phyloP scores from a whole-genome alignment of 2,329 filamentous ascomycete species.

The Fusarium falciforme region DNA sequence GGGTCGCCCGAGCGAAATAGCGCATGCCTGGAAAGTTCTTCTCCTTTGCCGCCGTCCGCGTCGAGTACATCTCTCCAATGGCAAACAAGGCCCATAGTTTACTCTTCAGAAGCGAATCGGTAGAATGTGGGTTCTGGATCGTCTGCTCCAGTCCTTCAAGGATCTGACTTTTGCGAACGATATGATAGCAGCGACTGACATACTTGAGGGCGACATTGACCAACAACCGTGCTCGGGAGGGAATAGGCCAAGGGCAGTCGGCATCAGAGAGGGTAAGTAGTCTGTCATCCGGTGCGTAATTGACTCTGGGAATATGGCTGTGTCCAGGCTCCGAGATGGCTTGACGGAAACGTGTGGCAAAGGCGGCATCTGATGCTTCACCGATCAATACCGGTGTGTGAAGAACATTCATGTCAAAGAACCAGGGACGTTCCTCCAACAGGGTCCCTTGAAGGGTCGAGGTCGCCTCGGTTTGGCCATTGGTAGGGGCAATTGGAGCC shows the following conservation, averaged over 20 bases:
- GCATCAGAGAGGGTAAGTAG: constrained; percentile 44
- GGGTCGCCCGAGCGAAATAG: constrained; percentile 56
- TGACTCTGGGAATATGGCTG: constrained; percentile 49
- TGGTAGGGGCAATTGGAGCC: constrained; percentile 2
- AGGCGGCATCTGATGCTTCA: constrained; percentile 52
- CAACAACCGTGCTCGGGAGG: constrained; percentile 44
- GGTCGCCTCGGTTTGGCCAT: constrained; percentile 12
- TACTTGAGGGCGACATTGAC: constrained; percentile 55
- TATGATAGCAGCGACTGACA: constrained; percentile 55
- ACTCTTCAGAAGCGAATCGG: constrained; percentile 49
- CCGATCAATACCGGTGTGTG: constrained; percentile 50
- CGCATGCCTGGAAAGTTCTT: constrained; percentile 55
- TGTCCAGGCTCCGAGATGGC: constrained; percentile 46
- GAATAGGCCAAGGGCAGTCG: constrained; percentile 53
- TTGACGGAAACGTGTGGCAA: constrained; percentile 52
- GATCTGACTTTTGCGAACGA: constrained; percentile 53
- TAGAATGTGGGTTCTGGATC: constrained; percentile 49
- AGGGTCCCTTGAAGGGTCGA: constrained; percentile 34
- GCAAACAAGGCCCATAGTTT: constrained; percentile 59
- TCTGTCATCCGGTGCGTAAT: constrained; percentile 49
- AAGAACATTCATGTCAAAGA: constrained; percentile 48
- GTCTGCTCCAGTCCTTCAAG: constrained; percentile 51
- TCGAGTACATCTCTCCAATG: constrained; percentile 59
- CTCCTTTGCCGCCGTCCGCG: constrained; percentile 48
- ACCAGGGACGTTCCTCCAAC: constrained; percentile 47